Percentiles rank a stretch among this genome's conserved stretches.
Evolutionary conservation across 495 filamentous ascomycete species (phyloP).

Genomic region (Trypethelium eluteriae): DNA sequence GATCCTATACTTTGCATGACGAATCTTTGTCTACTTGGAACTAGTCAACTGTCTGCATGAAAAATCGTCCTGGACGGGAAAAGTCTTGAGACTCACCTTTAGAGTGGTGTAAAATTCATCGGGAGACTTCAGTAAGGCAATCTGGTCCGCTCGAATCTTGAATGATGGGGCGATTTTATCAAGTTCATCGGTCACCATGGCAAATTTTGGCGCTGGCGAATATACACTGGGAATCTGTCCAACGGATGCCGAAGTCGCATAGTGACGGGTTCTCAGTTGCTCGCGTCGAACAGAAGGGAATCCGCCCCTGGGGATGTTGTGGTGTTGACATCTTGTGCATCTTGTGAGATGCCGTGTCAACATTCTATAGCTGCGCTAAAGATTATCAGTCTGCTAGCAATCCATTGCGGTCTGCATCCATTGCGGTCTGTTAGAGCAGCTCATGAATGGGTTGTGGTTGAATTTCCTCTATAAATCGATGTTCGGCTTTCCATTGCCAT

Average conservation of each 20-base stretch:
- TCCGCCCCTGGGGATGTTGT: not conserved
- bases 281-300: not conserved
- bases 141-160: slow-evolving; percentile 70
- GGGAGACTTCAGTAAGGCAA: slow-evolving; percentile 71
- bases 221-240: slow-evolving; percentile 19
- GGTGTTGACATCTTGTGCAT: slow-evolving; percentile 13
- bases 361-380: slow-evolving; percentile 22
- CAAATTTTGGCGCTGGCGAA: slow-evolving; percentile 45
- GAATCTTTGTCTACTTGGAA: slow-evolving; percentile 61
- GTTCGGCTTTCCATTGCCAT: slow-evolving; percentile 12
- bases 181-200: slow-evolving; percentile 67
- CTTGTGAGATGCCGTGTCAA: slow-evolving; percentile 26
- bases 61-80: not conserved
- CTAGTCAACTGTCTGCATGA: not conserved
- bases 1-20: slow-evolving; percentile 64
- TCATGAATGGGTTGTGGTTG: not conserved
- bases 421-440: not conserved
- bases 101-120: slow-evolving; percentile 79
- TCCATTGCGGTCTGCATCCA: not conserved
- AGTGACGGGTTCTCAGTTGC: not conserved
- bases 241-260: not conserved
- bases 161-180: slow-evolving; percentile 87
- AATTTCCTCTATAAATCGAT: slow-evolving; percentile 12
- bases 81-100: slow-evolving; percentile 51
- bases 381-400: not conserved